phyloP scores from a whole-genome alignment of 1,139 yeast genomes.

The Wickerhamomyces sp. region DNA sequence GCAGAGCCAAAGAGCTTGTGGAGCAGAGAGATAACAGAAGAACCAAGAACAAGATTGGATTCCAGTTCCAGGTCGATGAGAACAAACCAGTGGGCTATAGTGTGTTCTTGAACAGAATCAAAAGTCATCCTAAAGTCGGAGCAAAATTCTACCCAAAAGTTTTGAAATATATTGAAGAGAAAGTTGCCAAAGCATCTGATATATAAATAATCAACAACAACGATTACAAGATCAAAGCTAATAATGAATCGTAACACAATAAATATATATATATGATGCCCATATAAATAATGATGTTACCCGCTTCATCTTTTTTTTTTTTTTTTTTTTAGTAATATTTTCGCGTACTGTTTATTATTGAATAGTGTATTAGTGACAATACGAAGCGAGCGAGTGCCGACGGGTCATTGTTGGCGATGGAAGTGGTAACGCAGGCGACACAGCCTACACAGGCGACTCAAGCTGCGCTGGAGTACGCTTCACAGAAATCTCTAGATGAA shows the following conservation, averaged over 20 bases:
- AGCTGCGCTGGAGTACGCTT: slow-evolving; percentile 54
- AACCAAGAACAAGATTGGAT: slow-evolving; percentile 40
- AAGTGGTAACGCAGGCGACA: slow-evolving; percentile 32
- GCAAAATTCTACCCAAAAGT: slow-evolving; percentile 55
- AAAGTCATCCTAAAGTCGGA: slow-evolving; percentile 67
- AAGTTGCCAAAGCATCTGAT: slow-evolving; percentile 15
- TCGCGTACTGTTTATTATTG: too few species aligned
- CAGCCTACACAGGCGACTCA: slow-evolving; percentile 49
- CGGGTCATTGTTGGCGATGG: slow-evolving; percentile 4
- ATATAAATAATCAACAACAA: neutral
- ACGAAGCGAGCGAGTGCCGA: neutral
- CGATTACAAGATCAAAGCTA: neutral
- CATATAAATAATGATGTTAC: neutral
- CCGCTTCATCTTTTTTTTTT: too few species aligned
- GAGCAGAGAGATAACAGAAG: slow-evolving; percentile 37
- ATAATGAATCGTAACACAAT: too few species aligned
- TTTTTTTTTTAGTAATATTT: too few species aligned
- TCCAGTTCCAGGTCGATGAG: slow-evolving; percentile 47
- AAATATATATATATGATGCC: too few species aligned
- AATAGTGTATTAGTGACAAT: neutral
- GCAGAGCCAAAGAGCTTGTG: slow-evolving; percentile 30
- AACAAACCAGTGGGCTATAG: slow-evolving; percentile 49
- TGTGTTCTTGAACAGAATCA: slow-evolving; percentile 58
- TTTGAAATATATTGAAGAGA: slow-evolving; percentile 20
- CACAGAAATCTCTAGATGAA: slow-evolving; percentile 35